phyloP scores from a whole-genome alignment of 169 alveolate genomes.

The Plasmodium reichenowi region DNA sequence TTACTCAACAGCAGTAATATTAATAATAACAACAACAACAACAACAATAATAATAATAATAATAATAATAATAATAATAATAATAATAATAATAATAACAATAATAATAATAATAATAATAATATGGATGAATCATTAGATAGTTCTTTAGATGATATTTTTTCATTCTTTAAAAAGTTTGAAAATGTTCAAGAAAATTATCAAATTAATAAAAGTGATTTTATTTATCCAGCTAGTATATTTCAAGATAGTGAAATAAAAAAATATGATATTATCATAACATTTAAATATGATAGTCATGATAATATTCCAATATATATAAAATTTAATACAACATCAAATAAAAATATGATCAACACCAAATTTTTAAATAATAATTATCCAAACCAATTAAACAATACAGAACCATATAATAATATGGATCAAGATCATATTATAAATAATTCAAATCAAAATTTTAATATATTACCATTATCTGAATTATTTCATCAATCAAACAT shows the following conservation, averaged over 20 bases:
- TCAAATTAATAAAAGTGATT: constrained; percentile 4
- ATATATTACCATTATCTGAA: constrained; percentile 32
- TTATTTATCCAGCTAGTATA: constrained; percentile 29
- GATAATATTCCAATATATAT: constrained; percentile 12
- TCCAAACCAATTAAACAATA: too few relatives aligned
- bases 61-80: background rate
- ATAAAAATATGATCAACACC: background rate
- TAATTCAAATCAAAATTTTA: constrained; percentile 7
- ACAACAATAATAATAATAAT: background rate
- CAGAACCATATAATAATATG: too few relatives aligned
- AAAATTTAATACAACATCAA: constrained; percentile 10
- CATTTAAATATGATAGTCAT: constrained; percentile 31
- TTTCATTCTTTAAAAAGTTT: constrained; percentile 14
- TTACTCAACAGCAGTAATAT: too few relatives aligned
- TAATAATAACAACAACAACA: background rate
- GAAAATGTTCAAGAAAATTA: constrained; percentile 48
- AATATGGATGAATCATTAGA: constrained; percentile 16
- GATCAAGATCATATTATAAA: background rate
- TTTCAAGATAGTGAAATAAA: constrained; percentile 34
- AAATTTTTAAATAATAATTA: too few relatives aligned
- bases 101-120: background rate
- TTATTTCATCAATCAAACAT: constrained; percentile 47
- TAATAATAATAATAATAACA: background rate
- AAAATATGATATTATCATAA: constrained; percentile 48
- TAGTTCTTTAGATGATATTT: constrained; percentile 14